Conservation (phyloP, 163 green algal species). For the Scenedesmus sp. region DNA sequence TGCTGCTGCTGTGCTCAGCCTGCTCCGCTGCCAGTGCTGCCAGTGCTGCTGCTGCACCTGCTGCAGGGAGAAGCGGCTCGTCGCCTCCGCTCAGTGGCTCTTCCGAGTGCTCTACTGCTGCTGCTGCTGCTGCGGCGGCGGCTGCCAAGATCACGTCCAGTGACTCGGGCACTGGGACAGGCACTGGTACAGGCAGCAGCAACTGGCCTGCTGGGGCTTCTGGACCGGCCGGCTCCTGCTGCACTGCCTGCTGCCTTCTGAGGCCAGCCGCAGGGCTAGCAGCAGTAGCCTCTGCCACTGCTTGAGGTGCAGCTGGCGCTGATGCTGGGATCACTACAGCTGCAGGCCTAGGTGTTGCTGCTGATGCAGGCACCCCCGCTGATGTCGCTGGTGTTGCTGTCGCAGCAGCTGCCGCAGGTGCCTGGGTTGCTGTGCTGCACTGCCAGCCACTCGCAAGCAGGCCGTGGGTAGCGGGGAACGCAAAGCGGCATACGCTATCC, state of each 20-base stretch:
- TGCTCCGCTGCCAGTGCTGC: not conserved
- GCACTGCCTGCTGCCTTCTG: not conserved
- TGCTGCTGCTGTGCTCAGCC: not conserved
- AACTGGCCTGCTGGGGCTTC: not conserved
- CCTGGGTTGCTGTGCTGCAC: not conserved
- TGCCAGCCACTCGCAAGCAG: constrained; percentile 19
- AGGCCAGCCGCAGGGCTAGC: not conserved
- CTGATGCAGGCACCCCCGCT: not conserved
- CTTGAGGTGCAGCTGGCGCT: not conserved
- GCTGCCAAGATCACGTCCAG: not conserved
- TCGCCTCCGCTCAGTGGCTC: not conserved
- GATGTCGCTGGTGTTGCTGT: not conserved
- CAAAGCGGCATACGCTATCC: constrained; percentile 55
- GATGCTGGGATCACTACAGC: not conserved
- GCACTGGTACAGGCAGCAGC: not conserved
- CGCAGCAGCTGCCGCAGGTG: constrained; percentile 5
- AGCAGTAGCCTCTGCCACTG: constrained; percentile 24
- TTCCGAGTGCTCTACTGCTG: not conserved
- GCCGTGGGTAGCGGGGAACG: constrained; percentile 39
- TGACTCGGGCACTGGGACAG: not conserved
- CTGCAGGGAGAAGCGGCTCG: not conserved
- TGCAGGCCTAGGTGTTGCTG: constrained; percentile 1
- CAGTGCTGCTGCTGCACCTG: not conserved
- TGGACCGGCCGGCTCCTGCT: not conserved
- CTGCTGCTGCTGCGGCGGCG: constrained; percentile 4